A percentile compares a stretch with the other conserved stretches of the same genome.
Evolutionary conservation across 1,284 basidiomycete species (phyloP).

Genomic region (Thelephora terrestris): DNA sequence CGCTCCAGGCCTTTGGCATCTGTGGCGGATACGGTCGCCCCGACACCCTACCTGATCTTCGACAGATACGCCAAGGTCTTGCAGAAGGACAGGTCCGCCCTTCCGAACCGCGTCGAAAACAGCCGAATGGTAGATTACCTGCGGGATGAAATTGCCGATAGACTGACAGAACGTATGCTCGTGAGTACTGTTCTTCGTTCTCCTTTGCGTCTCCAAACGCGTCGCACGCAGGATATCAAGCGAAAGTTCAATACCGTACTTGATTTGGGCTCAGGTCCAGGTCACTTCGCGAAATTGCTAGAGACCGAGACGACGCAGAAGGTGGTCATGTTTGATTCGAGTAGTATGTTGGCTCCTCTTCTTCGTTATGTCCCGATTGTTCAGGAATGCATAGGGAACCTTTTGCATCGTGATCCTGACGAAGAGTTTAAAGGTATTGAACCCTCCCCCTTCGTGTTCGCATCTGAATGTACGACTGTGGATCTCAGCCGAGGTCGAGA

Average conservation of each 20-base stretch:
- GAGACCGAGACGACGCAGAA: constrained; percentile 65
- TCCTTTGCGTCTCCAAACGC: neutral
- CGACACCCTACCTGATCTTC: constrained; percentile 71
- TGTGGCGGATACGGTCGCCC: neutral
- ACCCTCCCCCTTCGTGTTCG: neutral
- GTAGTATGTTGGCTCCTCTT: constrained; percentile 41
- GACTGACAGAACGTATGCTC: constrained; percentile 83
- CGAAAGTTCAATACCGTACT: constrained; percentile 72
- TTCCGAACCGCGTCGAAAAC: constrained; percentile 41
- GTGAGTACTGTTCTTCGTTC: constrained; percentile 28
- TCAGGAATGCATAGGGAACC: constrained; percentile 33
- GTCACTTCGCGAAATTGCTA: constrained; percentile 82
- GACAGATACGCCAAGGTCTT: constrained; percentile 76
- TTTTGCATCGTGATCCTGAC: constrained; percentile 64
- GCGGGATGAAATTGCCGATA: constrained; percentile 82
- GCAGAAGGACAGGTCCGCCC: constrained; percentile 74
- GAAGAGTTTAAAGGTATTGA: constrained; percentile 63
- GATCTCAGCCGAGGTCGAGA: constrained; percentile 56
- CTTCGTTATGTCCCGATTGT: neutral
- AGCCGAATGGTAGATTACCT: constrained; percentile 89
- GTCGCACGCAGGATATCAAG: constrained; percentile 71
- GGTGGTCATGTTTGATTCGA: constrained; percentile 83
- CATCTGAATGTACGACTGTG: neutral
- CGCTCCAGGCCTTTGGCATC: neutral
- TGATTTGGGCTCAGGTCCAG: constrained; percentile 92